These are phyloP conservation scores for Suillus variegatus DNA, from an alignment of 768 basidiomycete species.

Conservation along the genomic window DNA sequence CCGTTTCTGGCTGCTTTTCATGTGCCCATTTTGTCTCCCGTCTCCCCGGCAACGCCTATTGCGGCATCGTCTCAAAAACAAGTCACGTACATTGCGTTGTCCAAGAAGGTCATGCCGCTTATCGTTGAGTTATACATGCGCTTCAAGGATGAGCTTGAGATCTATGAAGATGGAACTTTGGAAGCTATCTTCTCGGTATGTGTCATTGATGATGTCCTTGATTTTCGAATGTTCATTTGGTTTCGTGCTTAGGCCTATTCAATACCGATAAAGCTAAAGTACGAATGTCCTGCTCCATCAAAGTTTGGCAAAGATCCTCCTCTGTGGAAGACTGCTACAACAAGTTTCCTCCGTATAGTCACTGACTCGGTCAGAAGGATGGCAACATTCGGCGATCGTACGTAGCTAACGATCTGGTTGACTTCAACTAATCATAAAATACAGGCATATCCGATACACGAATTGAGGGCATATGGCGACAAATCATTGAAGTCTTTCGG, in stretches of 20 bases:
- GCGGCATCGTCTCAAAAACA: conserved; percentile 48
- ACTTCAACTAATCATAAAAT: background rate
- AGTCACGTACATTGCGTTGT: conserved; percentile 87
- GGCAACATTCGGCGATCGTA: conserved; percentile 51
- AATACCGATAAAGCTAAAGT: conserved; percentile 91
- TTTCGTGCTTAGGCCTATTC: conserved; percentile 65
- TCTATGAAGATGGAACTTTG: conserved; percentile 70
- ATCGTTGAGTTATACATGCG: conserved; percentile 75
- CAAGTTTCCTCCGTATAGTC: conserved; percentile 71
- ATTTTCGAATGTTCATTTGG: background rate
- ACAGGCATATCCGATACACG: conserved; percentile 61
- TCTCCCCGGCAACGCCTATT: conserved; percentile 14
- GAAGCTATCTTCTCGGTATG: conserved; percentile 80
- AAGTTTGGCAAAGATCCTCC: conserved; percentile 86
- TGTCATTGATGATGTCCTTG: background rate
- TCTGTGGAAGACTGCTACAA: conserved; percentile 95
- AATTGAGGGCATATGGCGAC: conserved; percentile 83
- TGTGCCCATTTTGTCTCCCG: conserved; percentile 9
- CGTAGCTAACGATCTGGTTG: conserved; percentile 14
- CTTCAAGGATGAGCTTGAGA: conserved; percentile 33
- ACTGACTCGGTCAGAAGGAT: conserved; percentile 63
- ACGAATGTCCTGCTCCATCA: conserved; percentile 89
- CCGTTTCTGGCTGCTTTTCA: conserved; percentile 84
- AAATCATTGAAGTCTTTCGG: conserved; percentile 76
- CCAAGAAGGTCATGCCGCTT: conserved; percentile 85